phyloP scores from a whole-genome alignment of 1,284 basidiomycete genomes.

The Volvariella surrecta region DNA sequence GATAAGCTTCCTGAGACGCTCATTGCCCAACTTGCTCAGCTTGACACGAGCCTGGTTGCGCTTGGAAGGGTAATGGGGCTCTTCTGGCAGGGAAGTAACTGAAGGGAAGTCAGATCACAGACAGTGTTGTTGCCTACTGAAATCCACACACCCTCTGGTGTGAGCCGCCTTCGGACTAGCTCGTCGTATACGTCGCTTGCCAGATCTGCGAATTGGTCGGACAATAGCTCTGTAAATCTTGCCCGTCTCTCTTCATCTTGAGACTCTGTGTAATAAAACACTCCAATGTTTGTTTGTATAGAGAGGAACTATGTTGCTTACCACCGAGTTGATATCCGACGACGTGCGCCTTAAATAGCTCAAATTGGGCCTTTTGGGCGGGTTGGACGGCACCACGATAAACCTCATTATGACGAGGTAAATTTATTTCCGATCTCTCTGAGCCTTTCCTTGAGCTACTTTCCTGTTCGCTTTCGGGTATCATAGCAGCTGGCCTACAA shows the following conservation, averaged over 20 bases:
- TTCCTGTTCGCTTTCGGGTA: neutral
- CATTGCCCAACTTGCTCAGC: neutral
- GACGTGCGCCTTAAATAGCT: neutral
- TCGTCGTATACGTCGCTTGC: neutral
- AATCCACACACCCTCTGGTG: neutral
- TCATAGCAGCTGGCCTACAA: neutral
- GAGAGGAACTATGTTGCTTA: neutral
- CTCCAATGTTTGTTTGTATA: neutral
- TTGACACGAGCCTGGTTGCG: neutral
- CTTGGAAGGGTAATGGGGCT: neutral
- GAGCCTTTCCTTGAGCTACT: neutral
- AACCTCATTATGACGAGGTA: neutral
- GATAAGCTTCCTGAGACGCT: neutral
- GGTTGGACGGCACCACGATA: neutral
- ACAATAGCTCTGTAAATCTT: too few species aligned
- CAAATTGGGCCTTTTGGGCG: neutral
- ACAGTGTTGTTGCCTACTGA: neutral
- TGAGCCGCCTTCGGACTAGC: neutral
- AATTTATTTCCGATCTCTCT: neutral
- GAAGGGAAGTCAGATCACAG: neutral
- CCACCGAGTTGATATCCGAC: neutral
- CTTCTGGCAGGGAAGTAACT: neutral
- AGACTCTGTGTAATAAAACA: too few species aligned
- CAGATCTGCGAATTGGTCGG: neutral
- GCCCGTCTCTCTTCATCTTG: too few species aligned